Percentiles rank a stretch among this genome's conserved stretches.
Conservation (phyloP, 208 protist species). For the Leishmania aethiopica region DNA sequence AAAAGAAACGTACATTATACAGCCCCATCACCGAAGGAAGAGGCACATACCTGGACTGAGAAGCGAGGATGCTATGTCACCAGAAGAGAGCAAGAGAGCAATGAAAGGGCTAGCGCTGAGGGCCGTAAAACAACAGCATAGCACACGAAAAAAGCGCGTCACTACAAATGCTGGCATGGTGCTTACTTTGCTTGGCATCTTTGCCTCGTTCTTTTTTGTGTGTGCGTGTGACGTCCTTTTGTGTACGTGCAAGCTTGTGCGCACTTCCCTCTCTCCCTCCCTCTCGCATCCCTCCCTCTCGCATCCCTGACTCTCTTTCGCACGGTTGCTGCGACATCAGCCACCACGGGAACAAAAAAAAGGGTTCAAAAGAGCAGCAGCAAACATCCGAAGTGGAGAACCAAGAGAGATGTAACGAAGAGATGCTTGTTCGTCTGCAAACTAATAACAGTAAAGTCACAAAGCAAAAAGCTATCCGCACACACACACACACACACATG, state of each 20-base stretch:
- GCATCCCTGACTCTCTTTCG: not conserved
- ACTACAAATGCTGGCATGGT: too few species aligned
- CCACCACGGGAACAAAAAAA: not conserved
- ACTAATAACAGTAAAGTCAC: too few species aligned
- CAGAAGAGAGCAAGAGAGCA: not conserved
- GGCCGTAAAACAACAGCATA: not conserved
- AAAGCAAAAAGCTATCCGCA: not conserved
- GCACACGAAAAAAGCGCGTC: not conserved
- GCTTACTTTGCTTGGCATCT: too few species aligned
- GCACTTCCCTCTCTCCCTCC: not conserved
- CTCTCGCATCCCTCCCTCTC: not conserved
- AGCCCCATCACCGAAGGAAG: not conserved
- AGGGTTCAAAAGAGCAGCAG: too few species aligned
- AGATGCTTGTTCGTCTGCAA: too few species aligned
- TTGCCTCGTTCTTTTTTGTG: too few species aligned
- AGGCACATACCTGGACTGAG: not conserved
- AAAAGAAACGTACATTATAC: not conserved
- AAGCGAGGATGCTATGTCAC: not conserved
- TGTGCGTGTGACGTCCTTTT: not conserved
- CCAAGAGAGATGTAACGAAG: too few species aligned
- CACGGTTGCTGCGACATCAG: not conserved
- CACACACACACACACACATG: not conserved
- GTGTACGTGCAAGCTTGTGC: not conserved
- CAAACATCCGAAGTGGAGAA: too few species aligned
- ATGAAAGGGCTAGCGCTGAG: not conserved